These are phyloP conservation scores for Aspergillus sp. DNA, from an alignment of 2,329 filamentous ascomycete species.

Conservation along the genomic window DNA sequence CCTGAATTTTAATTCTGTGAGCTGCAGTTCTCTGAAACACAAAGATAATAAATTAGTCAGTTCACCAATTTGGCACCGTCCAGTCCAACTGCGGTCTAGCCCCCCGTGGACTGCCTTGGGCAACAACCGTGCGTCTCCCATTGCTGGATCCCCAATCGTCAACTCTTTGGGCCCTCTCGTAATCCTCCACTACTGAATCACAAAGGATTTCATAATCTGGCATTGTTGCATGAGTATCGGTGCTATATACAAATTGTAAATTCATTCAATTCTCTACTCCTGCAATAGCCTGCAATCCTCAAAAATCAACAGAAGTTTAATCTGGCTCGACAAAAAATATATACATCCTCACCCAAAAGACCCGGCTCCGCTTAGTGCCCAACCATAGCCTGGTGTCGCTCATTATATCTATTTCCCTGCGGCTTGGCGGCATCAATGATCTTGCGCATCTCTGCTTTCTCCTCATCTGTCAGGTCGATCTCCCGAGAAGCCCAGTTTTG, in stretches of 20 bases:
- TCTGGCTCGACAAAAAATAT: neutral
- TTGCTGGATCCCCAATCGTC: neutral
- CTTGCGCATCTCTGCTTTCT: constrained; percentile 42
- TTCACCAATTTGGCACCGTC: too few species aligned
- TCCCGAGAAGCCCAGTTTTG: constrained; percentile 45
- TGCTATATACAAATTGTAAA: neutral
- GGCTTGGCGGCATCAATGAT: constrained; percentile 44
- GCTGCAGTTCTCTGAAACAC: too few species aligned
- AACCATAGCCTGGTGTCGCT: constrained; percentile 26
- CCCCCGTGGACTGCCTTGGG: neutral
- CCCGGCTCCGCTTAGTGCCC: constrained; percentile 20
- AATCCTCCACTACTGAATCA: neutral
- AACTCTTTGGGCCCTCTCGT: neutral
- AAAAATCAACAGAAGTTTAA: neutral
- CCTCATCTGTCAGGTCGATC: constrained; percentile 41
- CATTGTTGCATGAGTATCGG: neutral
- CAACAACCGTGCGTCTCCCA: neutral
- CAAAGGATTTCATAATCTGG: neutral
- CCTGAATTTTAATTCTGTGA: too few species aligned
- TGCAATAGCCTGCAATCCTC: neutral
- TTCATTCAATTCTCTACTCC: too few species aligned
- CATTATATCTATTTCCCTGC: constrained; percentile 38
- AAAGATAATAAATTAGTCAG: too few species aligned
- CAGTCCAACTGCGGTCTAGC: neutral
- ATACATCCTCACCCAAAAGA: neutral